phyloP scores from a whole-genome alignment of 2,329 filamentous ascomycete genomes.

The Botrytis paeoniae region DNA sequence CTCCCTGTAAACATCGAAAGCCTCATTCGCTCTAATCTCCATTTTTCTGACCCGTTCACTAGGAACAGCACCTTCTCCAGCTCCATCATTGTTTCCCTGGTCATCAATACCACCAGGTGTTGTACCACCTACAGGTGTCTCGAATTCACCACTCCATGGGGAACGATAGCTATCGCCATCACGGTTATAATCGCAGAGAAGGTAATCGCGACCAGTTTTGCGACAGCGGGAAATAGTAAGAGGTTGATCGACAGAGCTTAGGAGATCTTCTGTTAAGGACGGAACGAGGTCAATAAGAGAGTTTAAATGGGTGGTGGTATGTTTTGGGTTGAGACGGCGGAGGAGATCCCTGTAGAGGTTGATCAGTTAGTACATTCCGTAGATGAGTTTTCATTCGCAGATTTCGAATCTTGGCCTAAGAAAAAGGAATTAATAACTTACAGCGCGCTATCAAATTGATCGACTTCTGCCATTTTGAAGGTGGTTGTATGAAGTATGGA shows the following conservation, averaged over 20 bases:
- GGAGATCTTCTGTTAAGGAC: constrained; percentile 92
- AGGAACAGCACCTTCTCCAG: constrained; percentile 78
- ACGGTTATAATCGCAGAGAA: constrained; percentile 99
- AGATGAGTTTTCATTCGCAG: not conserved
- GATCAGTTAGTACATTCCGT: constrained; percentile 11
- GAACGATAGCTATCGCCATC: constrained; percentile 97
- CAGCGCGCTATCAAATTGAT: constrained; percentile 40
- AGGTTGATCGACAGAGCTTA: constrained; percentile 95
- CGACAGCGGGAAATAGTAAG: constrained; percentile 82
- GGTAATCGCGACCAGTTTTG: constrained; percentile 88
- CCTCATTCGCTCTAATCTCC: constrained; percentile 91
- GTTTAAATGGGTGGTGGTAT: constrained; percentile 84
- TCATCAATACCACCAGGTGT: constrained; percentile 52
- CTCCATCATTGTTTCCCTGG: constrained; percentile 52
- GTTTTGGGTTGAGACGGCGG: constrained; percentile 91
- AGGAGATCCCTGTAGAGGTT: constrained; percentile 78
- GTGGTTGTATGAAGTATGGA: constrained; percentile 22
- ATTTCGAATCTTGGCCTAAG: not conserved
- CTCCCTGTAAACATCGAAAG: constrained; percentile 94
- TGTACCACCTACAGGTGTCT: constrained; percentile 74
- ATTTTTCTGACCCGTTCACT: constrained; percentile 89
- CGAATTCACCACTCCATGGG: constrained; percentile 99
- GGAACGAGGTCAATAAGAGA: constrained; percentile 85
- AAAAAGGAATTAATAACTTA: constrained; percentile 25
- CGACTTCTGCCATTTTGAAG: constrained; percentile 37